Evolutionary conservation across 2,329 filamentous ascomycete genomes (phyloP).

Genomic region (Beauveria sp.): DNA sequence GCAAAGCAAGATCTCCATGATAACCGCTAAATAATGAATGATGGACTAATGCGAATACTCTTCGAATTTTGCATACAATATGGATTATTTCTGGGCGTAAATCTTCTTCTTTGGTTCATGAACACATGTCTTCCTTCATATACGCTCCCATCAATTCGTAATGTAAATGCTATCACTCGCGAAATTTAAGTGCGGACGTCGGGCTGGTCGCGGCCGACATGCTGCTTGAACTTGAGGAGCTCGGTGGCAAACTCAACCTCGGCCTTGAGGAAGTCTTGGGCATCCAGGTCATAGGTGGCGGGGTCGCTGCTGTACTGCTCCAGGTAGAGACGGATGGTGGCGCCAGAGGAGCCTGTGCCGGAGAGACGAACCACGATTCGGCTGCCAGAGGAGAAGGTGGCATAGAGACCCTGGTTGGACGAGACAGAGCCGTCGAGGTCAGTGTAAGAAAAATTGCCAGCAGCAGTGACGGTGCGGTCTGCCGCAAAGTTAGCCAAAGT

Average conservation of each 20-base stretch:
- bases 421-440: constrained; percentile 96
- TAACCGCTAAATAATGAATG: no score
- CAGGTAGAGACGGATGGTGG: constrained; percentile 93
- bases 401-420: constrained; percentile 92
- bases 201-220: constrained; percentile 83
- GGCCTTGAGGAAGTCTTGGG: constrained; percentile 88
- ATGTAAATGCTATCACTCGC: background rate
- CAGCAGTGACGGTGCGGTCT: constrained; percentile 76
- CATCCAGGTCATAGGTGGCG: constrained; percentile 69
- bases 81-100: background rate
- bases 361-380: constrained; percentile 92
- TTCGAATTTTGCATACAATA: background rate
- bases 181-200: constrained; percentile 80
- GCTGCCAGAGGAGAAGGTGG: constrained; percentile 89
- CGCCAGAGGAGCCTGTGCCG: constrained; percentile 88
- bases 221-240: constrained; percentile 88
- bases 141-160: background rate
- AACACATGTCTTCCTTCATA: background rate
- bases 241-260: constrained; percentile 80
- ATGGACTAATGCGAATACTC: no score
- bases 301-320: constrained; percentile 88
- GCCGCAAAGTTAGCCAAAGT: constrained; percentile 17
- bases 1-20: no score
- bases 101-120: background rate
- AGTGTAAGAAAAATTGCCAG: constrained; percentile 96